Base-by-base conservation (phyloP, 208 protist species). In the Wallacemonas sp. region DNA sequence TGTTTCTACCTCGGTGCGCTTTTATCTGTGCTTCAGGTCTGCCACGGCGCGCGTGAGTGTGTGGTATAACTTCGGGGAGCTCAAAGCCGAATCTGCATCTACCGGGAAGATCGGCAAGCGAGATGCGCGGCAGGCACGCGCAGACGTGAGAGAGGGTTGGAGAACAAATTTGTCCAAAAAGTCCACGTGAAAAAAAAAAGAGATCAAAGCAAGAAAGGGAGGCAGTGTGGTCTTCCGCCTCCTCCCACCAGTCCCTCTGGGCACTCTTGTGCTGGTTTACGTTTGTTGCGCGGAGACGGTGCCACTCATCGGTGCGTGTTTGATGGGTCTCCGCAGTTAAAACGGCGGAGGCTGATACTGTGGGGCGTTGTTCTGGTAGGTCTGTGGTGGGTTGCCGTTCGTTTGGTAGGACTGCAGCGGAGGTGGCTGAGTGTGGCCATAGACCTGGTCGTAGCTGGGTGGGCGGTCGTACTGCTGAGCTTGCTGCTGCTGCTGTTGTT, bases 381-480 rank as follows among this genome's bases (percentile, higher is more conserved):
- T 58, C n/a, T 59, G 44, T 3, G 24, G 22, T 13, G 44, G 42
- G 10, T 32, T 27, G 24, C 19, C 29, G 30, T 50, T 63, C 3
- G 21, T 61, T 26, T 39, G 37, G 30, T 39, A 53, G 4, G 30
- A 63, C 24, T 53, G 15, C 9, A 54, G 41, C 30, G 64, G 42
- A 37, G 55, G 50, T 29, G 50, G 46, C 50, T 57, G 33, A 33
- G 36, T 22, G 46, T 50, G 62, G 8, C 27, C 38, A 33, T 22
- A 48, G 17, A 75, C 71, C 13, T 62, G 63, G 26, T 74, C 63
- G 50, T 74, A 73, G 41, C 59, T 71, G 8, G 68, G 78, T 0
- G 73, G 78, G 17, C 63, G 42, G 21, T 72, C 38, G 33, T 61
- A 9, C n/a, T 32, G 4, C 2, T 34, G 63, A 9, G 63, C 39